Base-by-base conservation (phyloP, 1,284 basidiomycete genomes). In the Rhodofomes roseus region DNA sequence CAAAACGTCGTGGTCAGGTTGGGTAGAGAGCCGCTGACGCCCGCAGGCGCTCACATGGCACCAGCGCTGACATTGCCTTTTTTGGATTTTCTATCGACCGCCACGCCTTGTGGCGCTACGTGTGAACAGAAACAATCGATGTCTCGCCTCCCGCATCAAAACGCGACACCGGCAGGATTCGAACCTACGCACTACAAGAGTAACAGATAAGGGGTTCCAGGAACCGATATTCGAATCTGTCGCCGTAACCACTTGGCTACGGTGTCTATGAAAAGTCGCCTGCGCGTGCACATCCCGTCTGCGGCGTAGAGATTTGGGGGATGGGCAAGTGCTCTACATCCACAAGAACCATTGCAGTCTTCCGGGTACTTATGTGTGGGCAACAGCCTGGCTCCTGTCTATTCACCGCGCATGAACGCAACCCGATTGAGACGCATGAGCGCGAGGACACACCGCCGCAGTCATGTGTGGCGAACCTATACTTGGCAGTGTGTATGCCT, bases 201-300 rank as follows among this genome's bases (percentile, higher is more conserved):
- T 16, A 46, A 46, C 44, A 46, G 44, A 46, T 46, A 46, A n/a
- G n/a, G n/a, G n/a, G n/a, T n/a, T n/a, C n/a, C 9, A 39, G 16
- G 56, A 37, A 20, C 48, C 41, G 51, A 39, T 2, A 56, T 81
- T 81, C 80, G 79, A 81, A 81, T 81, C 79, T 81, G 77, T 79
- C 79, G 79, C 79, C 78, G 77, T 80, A 80, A 80, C 79, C 79
- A 81, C 79, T 81, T 79, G 79, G 79, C 79, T 79, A 80, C 27
- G 27, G 27, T 29, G 46, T 27, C 46, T 18, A 12, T 39, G 16
- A 4, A 18, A 39, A 9, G 37, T 4, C 16, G 37, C 16, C 37
- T 39, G 37, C 12, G 4, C 16, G 4, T 4, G 9, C 16, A 9
- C 16, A 9, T 18, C 37, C 7, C 37, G 4, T 16, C 37, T 11